Base-by-base conservation (phyloP, 352 stramenopile genomes). In the Phytophthora constricta region DNA sequence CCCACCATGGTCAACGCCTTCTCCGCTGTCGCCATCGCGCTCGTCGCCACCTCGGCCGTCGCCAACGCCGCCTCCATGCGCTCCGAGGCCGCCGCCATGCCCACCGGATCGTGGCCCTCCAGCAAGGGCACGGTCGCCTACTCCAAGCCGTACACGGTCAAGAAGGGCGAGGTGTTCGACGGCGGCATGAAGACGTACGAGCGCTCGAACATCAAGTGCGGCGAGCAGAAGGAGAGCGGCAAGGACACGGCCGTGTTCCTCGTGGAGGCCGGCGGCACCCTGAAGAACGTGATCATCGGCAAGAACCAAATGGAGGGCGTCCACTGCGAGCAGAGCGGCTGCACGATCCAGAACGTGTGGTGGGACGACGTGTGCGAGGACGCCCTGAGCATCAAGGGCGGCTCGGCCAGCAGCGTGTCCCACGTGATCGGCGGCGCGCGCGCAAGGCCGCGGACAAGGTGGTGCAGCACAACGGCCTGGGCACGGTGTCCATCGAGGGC, bases 71-170 rank as follows among this genome's bases (percentile, higher is more conserved):
- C 41, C 17, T 43, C 31, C 26, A 57, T 57, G 49, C 49, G 49
- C 17, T 57, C 49, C 11, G 49, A 57, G 49, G 49, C 49, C 14
- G 49, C 49, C 23, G 23, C 27, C 23, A 57, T 57, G 49, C 49
- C 49, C 26, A 13, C 13, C 3, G 49, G 49, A 17, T 26, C 49
- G 10, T 57, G 49, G 49, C 49, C 49, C 49, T 23, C 27, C 23
- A 57, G 49, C 49, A 43, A 57, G 27, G 49, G 49, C 4, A 45
- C 26, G 2, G 49, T 34, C 13, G 10, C 17, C 4, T 47, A 23
- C 41, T 23, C 41, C 13, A 10, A 22, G 41, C 41, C 41, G 13
- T 23, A 47, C 41, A 23, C 4, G 2, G 41, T 47, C 41, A 47
- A 47, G 41, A 47, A 47, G 41, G 41, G 41, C 41, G 16, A 22